Evolutionary conservation across 129 eudicot genomes (phyloP), one percentile per base, ranked within the genome.

Genomic region (Chrysanthemum makinoi): DNA sequence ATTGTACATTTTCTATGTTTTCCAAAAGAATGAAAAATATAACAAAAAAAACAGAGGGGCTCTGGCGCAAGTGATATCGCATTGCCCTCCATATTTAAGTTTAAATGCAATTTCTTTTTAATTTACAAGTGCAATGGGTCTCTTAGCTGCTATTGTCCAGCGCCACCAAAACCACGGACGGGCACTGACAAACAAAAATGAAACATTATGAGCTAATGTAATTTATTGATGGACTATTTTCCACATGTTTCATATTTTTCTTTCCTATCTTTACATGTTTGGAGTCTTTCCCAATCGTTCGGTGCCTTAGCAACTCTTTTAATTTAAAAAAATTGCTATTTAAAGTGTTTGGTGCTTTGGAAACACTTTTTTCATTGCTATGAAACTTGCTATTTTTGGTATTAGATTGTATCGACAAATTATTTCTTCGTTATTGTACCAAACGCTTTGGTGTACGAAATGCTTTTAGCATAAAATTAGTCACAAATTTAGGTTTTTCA

Each of bases 341-440:
- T 68, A 5, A 70, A 72, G 66, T 70, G 81, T 77, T 77, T 65
- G 68, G 77, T 71, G 51, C 77, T 58, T 53, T 46, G 44, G 57
- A 52, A 64, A 17, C 54, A 65, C 72, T 60, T 64, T 71, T 39
- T 56, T 44, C 49, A 70, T 66, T 63, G 47, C 62, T 50, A 64
- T 35, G 28, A 77, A 78, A 72, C 52, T 54, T 78, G 62, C 68
- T 64, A 54, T 44, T 26, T 24, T 1, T 70, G 64, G 72, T 43
- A 72, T 22, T 63, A 59, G 39, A 44, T 70, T 70, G 44, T 50
- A 77, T 77, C 44, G 10, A n/a, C 30, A 57, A 68, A 53, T 62
- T 77, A 52, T 53, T 53, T 59, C 51, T 77, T 62, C 51, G 43
- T 64, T 46, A n/a, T 75, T 19, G 49, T 75, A 39, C 68, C 63